Conservation (phyloP, 495 filamentous ascomycete species). For the Trichocladium uniseriatum region DNA sequence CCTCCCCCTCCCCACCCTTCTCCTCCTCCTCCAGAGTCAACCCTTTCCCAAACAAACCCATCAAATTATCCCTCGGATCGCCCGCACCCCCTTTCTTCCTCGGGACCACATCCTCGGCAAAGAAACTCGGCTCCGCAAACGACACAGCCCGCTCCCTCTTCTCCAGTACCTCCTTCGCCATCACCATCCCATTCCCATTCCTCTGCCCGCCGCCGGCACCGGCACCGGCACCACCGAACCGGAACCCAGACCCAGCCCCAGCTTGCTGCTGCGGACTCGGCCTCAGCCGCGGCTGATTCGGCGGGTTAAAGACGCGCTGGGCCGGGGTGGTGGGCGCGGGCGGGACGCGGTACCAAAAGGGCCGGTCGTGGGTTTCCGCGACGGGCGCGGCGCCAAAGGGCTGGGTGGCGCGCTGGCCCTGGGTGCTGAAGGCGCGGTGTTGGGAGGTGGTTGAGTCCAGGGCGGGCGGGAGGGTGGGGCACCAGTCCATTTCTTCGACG, state of each 20-base stretch:
- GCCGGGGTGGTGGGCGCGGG: slow-evolving; percentile 55
- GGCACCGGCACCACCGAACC: not conserved
- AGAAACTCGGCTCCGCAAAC: slow-evolving; percentile 16
- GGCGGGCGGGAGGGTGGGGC: slow-evolving; percentile 38
- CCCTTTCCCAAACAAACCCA: slow-evolving; percentile 11
- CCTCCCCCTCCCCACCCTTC: not conserved
- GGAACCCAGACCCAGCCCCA: not conserved
- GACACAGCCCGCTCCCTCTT: not conserved
- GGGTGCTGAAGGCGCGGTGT: slow-evolving; percentile 40
- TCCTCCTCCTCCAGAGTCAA: slow-evolving; percentile 7
- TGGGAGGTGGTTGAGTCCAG: slow-evolving; percentile 21
- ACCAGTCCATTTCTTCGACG: slow-evolving; percentile 71
- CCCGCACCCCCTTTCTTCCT: not conserved
- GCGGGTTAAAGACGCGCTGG: slow-evolving; percentile 53
- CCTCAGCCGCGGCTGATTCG: slow-evolving; percentile 40
- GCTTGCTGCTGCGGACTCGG: slow-evolving; percentile 19
- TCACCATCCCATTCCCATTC: not conserved
- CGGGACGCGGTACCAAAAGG: slow-evolving; percentile 54
- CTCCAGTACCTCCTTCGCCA: not conserved
- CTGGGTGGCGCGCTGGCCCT: slow-evolving; percentile 35
- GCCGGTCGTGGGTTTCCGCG: slow-evolving; percentile 26
- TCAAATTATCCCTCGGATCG: slow-evolving; percentile 13
- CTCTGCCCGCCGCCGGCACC: not conserved
- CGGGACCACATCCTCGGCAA: slow-evolving; percentile 2
- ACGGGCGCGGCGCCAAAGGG: slow-evolving; percentile 50